These are phyloP conservation scores for Ophiostoma perfectum DNA, from an alignment of 2,329 filamentous ascomycete species.

Conservation along the genomic window DNA sequence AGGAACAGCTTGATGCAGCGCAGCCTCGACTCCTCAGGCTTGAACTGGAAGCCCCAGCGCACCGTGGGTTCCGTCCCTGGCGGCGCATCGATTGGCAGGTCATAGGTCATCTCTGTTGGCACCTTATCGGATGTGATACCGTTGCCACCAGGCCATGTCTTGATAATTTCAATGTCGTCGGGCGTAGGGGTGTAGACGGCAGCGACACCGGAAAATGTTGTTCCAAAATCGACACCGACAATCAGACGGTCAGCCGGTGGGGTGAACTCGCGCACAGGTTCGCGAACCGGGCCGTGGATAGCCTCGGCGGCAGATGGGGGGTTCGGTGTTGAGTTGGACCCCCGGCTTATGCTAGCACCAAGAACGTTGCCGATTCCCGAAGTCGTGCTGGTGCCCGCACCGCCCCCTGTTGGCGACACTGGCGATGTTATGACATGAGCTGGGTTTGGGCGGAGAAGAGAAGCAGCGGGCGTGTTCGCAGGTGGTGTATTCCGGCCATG, in stretches of 20 bases:
- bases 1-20: conserved; percentile 82
- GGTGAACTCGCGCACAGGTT: conserved; percentile 48
- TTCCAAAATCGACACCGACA: conserved; percentile 77
- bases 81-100: conserved; percentile 36
- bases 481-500: neutral
- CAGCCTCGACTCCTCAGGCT: conserved; percentile 67
- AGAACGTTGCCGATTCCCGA: neutral
- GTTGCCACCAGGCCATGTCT: conserved; percentile 77
- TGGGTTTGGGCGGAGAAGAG: neutral
- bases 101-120: conserved; percentile 69
- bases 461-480: neutral
- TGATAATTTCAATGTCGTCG: conserved; percentile 78
- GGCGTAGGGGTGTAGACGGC: conserved; percentile 69
- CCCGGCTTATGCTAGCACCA: neutral
- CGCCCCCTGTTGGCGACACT: neutral
- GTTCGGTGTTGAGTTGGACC: conserved; percentile 37
- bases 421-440: neutral
- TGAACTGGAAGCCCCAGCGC: conserved; percentile 81
- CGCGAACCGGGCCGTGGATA: conserved; percentile 56
- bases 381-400: conserved; percentile 29
- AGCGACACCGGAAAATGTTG: conserved; percentile 74
- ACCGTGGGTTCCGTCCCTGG: conserved; percentile 44
- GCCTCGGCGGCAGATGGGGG: conserved; percentile 45
- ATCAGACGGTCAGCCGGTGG: conserved; percentile 60
- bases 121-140: conserved; percentile 87